Percentiles rank a stretch among this genome's conserved stretches.
phyloP scores from a whole-genome alignment of 2,329 filamentous ascomycete species.

The Cucurbitaria berberidis region DNA sequence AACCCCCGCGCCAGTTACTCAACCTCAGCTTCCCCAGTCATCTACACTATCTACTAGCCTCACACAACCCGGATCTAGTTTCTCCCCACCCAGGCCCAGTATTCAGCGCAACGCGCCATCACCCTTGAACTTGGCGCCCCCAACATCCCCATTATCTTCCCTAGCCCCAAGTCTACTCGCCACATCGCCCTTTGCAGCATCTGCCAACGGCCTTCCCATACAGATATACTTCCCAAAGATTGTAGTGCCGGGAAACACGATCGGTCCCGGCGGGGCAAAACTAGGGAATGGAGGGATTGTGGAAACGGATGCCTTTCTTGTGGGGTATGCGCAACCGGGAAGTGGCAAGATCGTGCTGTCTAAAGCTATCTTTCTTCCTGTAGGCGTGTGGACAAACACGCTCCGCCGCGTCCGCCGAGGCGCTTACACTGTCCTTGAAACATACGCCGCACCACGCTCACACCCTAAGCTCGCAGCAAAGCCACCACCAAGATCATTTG shows the following conservation, averaged over 20 bases:
- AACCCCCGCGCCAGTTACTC: neutral
- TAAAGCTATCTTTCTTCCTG: constrained; percentile 35
- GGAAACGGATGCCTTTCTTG: constrained; percentile 38
- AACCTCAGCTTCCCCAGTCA: neutral
- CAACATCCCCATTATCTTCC: constrained; percentile 12
- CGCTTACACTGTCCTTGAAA: constrained; percentile 27
- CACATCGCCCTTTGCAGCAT: constrained; percentile 17
- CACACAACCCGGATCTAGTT: neutral
- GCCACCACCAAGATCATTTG: neutral
- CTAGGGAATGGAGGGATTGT: constrained; percentile 6
- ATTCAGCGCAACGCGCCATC: constrained; percentile 23
- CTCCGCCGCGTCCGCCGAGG: constrained; percentile 15
- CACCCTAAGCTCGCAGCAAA: neutral
- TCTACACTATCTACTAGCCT: neutral
- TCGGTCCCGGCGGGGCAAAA: constrained; percentile 9
- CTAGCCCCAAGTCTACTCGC: constrained; percentile 14
- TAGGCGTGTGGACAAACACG: constrained; percentile 27
- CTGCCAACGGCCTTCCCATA: constrained; percentile 26
- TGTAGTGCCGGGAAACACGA: constrained; percentile 17
- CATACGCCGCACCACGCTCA: constrained; percentile 17
- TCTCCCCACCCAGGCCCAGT: constrained; percentile 5
- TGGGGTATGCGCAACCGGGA: constrained; percentile 25
- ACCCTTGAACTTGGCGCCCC: constrained; percentile 8
- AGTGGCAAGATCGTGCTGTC: constrained; percentile 17
- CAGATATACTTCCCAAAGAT: constrained; percentile 38